Evolutionary conservation across 1,284 basidiomycete genomes (phyloP).

Genomic region (Microbotryum scabiosae): DNA sequence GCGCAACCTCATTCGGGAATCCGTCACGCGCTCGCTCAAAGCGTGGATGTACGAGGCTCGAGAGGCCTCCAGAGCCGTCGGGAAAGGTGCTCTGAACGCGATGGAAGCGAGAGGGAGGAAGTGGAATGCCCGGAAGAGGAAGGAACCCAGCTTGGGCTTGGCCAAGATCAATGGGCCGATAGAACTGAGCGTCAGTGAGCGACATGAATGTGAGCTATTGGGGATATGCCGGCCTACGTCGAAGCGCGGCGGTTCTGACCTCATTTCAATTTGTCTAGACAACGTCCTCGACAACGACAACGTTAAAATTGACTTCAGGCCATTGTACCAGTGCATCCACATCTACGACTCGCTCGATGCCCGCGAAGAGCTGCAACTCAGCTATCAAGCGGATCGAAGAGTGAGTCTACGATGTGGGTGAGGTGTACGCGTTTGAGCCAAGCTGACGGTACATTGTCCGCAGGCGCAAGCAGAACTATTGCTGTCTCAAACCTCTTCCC

Average conservation of each 20-base stretch:
- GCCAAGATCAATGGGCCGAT: slow-evolving; percentile 89
- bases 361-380: slow-evolving; percentile 77
- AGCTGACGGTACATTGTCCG: background rate
- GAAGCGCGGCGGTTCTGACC: background rate
- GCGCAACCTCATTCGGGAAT: slow-evolving; percentile 78
- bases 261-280: slow-evolving; percentile 46
- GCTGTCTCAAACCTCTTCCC: slow-evolving; percentile 57
- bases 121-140: slow-evolving; percentile 58
- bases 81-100: slow-evolving; percentile 75
- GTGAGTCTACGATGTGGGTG: slow-evolving; percentile 43
- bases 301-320: slow-evolving; percentile 83
- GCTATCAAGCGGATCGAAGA: slow-evolving; percentile 92
- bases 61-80: slow-evolving; percentile 78
- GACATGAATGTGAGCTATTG: slow-evolving; percentile 70
- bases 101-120: slow-evolving; percentile 78
- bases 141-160: slow-evolving; percentile 46
- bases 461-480: slow-evolving; percentile 96
- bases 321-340: slow-evolving; percentile 93
- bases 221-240: slow-evolving; percentile 3
- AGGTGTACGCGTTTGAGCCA: background rate
- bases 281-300: slow-evolving; percentile 86
- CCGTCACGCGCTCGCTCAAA: slow-evolving; percentile 89
- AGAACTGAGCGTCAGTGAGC: slow-evolving; percentile 87
- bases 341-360: slow-evolving; percentile 89
- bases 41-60: slow-evolving; percentile 95